Percentiles rank a stretch among this genome's conserved stretches.
phyloP scores from a whole-genome alignment of 2,329 filamentous ascomycete genomes.

The Leptodontidium sp. region DNA sequence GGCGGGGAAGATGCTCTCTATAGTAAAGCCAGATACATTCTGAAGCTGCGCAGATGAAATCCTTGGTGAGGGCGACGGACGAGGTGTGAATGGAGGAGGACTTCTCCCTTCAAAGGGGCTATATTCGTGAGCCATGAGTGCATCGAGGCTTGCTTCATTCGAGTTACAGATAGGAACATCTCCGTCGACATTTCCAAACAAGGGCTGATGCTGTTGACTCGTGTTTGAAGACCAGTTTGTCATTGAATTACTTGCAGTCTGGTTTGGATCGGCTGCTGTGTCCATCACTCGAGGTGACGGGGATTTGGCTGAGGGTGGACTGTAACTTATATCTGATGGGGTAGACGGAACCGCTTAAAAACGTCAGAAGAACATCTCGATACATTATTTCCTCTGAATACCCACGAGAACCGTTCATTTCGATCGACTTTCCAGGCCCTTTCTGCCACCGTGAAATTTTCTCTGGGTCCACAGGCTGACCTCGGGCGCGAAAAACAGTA shows the following conservation, averaged over 20 bases:
- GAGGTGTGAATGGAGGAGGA: slow-evolving; percentile 14
- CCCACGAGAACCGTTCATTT: not conserved
- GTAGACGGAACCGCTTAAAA: slow-evolving; percentile 12
- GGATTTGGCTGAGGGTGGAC: not conserved
- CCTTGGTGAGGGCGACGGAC: not conserved
- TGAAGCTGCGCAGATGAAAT: not conserved
- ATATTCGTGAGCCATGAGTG: too few species aligned
- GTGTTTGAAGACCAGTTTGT: not conserved
- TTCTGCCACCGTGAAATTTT: slow-evolving; percentile 22
- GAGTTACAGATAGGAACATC: not conserved
- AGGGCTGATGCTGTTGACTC: not conserved
- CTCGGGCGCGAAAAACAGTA: slow-evolving; percentile 5
- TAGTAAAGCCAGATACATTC: not conserved
- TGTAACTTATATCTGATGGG: slow-evolving; percentile 23
- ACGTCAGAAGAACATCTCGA: not conserved
- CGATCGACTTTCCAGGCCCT: not conserved
- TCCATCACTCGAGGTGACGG: not conserved
- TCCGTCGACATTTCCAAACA: too few species aligned
- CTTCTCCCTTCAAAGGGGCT: slow-evolving; percentile 4
- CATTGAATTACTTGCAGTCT: not conserved
- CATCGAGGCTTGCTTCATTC: not conserved
- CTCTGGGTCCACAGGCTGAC: slow-evolving; percentile 5
- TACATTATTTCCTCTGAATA: not conserved
- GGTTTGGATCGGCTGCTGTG: not conserved
- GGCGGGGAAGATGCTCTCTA: not conserved